phyloP scores from a whole-genome alignment of 371 early-diverging fungal genomes.

The Fennellomyces sp. region DNA sequence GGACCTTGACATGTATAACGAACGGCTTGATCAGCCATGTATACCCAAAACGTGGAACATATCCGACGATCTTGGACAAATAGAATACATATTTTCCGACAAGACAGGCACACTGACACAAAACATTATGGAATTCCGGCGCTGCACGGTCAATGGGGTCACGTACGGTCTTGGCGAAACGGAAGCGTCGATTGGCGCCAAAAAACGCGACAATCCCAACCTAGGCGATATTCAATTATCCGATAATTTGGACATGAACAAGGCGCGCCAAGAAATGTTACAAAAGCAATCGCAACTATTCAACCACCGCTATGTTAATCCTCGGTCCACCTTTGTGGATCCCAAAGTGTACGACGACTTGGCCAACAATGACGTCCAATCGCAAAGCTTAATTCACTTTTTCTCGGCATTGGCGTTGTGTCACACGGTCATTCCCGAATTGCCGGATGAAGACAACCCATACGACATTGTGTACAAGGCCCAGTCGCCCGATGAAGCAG shows the following conservation, averaged over 20 bases:
- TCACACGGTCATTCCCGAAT: conserved; percentile 77
- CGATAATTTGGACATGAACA: conserved; percentile 28
- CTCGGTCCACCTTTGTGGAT: conserved; percentile 48
- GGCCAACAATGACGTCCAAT: conserved; percentile 35
- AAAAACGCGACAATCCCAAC: conserved; percentile 30
- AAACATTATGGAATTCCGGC: conserved; percentile 81
- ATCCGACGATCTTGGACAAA: conserved; percentile 84
- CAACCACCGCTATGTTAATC: conserved; percentile 43
- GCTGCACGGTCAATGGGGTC: conserved; percentile 85
- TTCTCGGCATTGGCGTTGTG: conserved; percentile 83
- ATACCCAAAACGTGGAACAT: conserved; percentile 89
- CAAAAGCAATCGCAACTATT: conserved; percentile 43
- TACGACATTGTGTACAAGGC: conserved; percentile 80
- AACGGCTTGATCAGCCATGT: conserved; percentile 76
- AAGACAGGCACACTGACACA: conserved; percentile 88
- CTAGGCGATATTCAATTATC: conserved; percentile 31
- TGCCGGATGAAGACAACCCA: conserved; percentile 47
- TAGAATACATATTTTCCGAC: conserved; percentile 95
- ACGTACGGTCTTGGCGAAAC: conserved; percentile 73
- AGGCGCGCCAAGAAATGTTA: conserved; percentile 40
- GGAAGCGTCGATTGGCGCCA: conserved; percentile 46
- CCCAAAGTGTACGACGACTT: conserved; percentile 48
- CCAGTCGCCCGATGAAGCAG: conserved; percentile 94
- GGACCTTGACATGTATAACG: conserved; percentile 89
- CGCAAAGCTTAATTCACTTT: conserved; percentile 58